Percentiles rank a stretch among this genome's conserved stretches.
Conservation (phyloP, 768 basidiomycete species). For the Coprinellus micaceus region DNA sequence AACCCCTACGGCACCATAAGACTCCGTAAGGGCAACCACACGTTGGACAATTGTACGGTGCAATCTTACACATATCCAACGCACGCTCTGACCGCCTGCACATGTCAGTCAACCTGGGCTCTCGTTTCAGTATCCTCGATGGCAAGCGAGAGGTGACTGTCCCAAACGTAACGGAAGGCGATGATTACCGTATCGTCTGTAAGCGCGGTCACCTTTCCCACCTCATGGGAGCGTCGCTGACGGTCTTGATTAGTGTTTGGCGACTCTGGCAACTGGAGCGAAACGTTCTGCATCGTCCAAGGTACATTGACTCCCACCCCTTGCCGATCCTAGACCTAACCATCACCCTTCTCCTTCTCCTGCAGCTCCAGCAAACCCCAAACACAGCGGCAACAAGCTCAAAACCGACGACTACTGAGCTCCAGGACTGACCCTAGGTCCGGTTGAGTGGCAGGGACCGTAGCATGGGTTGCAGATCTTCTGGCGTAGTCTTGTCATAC, state of each 20-base stretch:
- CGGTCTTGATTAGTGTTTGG: conserved; percentile 26
- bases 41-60: conserved; percentile 20
- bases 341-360: neutral
- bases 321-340: neutral
- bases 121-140: conserved; percentile 24
- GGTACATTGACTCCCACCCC: neutral
- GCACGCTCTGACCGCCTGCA: neutral
- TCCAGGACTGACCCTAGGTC: too few relatives aligned
- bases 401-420: too few relatives aligned
- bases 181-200: conserved; percentile 31
- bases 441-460: too few relatives aligned
- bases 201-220: conserved; percentile 10
- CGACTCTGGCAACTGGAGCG: conserved; percentile 35
- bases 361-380: too few relatives aligned
- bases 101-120: conserved; percentile 21
- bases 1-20: conserved; percentile 25
- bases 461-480: too few relatives aligned
- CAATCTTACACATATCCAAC: neutral
- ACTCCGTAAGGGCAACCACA: conserved; percentile 20
- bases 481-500: too few relatives aligned
- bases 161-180: conserved; percentile 24
- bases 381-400: too few relatives aligned
- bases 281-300: conserved; percentile 19
- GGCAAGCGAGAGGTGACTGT: conserved; percentile 25
- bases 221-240: neutral